A percentile compares a stretch with the other conserved stretches of the same genome.
phyloP scores from a whole-genome alignment of 768 basidiomycete genomes.

The Podaxis sp. region DNA sequence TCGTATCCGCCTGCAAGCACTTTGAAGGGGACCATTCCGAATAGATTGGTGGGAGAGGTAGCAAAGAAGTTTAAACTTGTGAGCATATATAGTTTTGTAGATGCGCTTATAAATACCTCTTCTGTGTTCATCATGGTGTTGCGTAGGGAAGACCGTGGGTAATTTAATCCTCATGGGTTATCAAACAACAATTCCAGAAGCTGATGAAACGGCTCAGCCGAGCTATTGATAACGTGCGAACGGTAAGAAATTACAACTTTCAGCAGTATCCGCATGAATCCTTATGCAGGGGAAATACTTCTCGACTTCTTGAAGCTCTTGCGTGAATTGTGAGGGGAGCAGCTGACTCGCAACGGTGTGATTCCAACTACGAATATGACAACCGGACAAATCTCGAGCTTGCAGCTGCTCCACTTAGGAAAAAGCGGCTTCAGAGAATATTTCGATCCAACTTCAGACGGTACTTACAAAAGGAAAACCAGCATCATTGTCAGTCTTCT shows the following conservation, averaged over 20 bases:
- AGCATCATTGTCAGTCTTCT: neutral
- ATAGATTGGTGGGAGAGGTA: neutral
- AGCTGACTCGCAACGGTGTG: neutral
- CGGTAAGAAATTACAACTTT: neutral
- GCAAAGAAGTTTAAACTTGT: neutral
- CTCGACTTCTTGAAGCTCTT: neutral
- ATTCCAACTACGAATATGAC: neutral
- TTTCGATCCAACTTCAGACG: neutral
- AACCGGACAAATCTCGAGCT: neutral
- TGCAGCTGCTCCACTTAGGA: neutral
- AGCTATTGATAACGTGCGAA: neutral
- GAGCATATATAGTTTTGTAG: neutral
- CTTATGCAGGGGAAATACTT: neutral
- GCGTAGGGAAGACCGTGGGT: neutral
- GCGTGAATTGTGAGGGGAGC: neutral
- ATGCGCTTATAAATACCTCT: neutral
- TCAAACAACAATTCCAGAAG: neutral
- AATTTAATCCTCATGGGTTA: neutral
- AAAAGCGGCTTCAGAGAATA: neutral
- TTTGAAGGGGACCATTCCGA: slow-evolving; percentile 16
- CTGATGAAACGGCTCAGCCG: neutral
- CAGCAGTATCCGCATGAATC: neutral
- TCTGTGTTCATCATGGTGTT: neutral
- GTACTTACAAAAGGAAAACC: neutral
- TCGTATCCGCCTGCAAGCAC: slow-evolving; percentile 20